Conservation (phyloP, 371 early-diverging fungal genomes). For the Smittium culicis region DNA sequence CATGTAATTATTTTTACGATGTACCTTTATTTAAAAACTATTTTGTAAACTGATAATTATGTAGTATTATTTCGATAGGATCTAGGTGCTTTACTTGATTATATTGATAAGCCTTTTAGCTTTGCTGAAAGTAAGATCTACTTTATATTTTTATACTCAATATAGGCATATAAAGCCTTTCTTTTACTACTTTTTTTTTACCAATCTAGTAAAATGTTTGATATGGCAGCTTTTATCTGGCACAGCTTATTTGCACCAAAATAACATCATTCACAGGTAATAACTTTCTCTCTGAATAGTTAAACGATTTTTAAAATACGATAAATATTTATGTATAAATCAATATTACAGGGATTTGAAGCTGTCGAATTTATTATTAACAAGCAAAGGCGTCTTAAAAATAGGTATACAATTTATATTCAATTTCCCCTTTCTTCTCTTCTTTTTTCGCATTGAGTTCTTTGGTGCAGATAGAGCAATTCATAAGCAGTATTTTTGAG, state of each 20-base stretch:
- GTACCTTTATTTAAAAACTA: background rate
- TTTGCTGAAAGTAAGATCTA: conserved; percentile 32
- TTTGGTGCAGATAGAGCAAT: background rate
- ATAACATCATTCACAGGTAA: conserved; percentile 51
- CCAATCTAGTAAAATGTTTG: conserved; percentile 47
- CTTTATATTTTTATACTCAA: background rate
- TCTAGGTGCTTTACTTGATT: conserved; percentile 46
- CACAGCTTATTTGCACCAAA: conserved; percentile 54
- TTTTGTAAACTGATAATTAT: too few relatives aligned
- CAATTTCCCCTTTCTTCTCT: too few relatives aligned
- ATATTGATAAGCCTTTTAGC: conserved; percentile 42
- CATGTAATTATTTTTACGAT: conserved; percentile 19
- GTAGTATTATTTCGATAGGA: conserved; percentile 24
- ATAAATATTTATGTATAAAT: too few relatives aligned
- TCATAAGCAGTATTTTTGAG: too few relatives aligned
- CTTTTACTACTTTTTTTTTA: too few relatives aligned
- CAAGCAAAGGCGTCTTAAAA: conserved; percentile 53
- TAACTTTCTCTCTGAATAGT: too few relatives aligned
- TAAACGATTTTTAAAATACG: too few relatives aligned
- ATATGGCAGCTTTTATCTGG: conserved; percentile 62
- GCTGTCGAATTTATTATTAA: conserved; percentile 65
- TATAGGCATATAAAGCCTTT: too few relatives aligned
- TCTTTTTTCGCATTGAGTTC: background rate
- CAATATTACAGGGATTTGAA: conserved; percentile 48
- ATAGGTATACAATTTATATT: too few relatives aligned